Evolutionary conservation across 192 early-diverging fungal species (phyloP), one percentile per base, ranked within the genome.

Genomic region (Coemansia sp.): DNA sequence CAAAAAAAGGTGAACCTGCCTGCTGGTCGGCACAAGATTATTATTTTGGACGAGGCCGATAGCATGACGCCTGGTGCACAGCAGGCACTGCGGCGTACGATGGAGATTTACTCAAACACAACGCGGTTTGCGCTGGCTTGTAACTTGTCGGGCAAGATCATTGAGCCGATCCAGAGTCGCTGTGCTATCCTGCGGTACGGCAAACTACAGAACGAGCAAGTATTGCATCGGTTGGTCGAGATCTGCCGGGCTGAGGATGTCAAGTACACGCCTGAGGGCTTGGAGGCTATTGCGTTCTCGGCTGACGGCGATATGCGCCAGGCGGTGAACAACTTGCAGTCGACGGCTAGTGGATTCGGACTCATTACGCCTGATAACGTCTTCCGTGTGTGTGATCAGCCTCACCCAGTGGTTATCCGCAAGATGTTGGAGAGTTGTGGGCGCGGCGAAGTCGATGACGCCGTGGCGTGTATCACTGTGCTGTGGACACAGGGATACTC

Each of bases 21-120:
- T 6, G 75, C 92, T 17, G 94, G 94, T 61, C 75, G 90, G 45
- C 91, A 93, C 76, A 94, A 94, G 78, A 87, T 94, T 69, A 85
- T 99, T 44, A 97, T 99, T 77, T 80, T 99, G 62, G 97, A 99
- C 76, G 97, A 99, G 85, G 97, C 95, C n/a, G 97, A 99, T 76
- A 96, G 93, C 76, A 98, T 99, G 97, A 98, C 96, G 10, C 84
- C 90, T 34, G 94, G 92, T 23, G 97, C 97, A 7, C 97, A 99
- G 73, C 96, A 99, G 76, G 97, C 97, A 34, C 87, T 99, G 65
- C 89, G 97, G 65, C 88, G 96, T 48, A 99, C 94, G 0, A 99
- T 99, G 96, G 97, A 99, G 76, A 91, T 98, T 45, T 99, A 94
- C 79, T 94, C 94, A 15, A 87, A 86, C 60, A 98, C 95, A 2